A percentile compares a stretch with the other conserved stretches of the same genome.
Conservation (phyloP, 2,329 filamentous ascomycete species). For the Leptodontidium sp. region DNA sequence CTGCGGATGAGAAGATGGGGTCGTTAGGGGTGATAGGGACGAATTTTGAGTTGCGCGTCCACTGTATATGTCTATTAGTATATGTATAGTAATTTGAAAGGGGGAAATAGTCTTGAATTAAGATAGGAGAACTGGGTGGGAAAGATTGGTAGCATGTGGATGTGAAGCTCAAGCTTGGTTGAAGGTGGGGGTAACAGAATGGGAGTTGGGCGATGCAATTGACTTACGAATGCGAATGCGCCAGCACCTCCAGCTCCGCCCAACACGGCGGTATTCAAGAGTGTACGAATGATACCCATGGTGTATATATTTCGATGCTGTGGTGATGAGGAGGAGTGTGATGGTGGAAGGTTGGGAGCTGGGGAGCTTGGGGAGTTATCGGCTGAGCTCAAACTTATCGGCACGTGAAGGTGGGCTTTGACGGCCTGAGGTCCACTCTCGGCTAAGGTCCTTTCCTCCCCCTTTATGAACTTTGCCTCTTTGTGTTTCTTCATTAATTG, state of each 20-base stretch:
- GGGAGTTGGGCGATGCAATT: neutral
- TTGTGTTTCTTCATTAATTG: too few relatives aligned
- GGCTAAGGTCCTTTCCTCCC: neutral
- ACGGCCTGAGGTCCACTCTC: neutral
- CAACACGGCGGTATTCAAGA: conserved; percentile 35
- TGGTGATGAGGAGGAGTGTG: neutral
- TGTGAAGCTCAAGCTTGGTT: neutral
- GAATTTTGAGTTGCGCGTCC: conserved; percentile 46
- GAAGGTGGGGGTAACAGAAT: neutral
- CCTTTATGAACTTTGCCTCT: neutral
- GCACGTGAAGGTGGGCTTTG: conserved; percentile 6
- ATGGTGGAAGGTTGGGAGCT: neutral
- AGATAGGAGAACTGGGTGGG: too few relatives aligned
- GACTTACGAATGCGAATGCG: conserved; percentile 35
- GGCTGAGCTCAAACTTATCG: neutral
- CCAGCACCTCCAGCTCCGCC: conserved; percentile 35
- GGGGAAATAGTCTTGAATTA: too few relatives aligned
- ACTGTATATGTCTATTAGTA: conserved; percentile 18
- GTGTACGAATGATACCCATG: conserved; percentile 37
- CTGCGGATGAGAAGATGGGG: conserved; percentile 64
- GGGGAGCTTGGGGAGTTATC: neutral
- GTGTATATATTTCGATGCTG: conserved; percentile 10
- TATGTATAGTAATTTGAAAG: neutral
- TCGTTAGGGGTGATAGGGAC: conserved; percentile 66
- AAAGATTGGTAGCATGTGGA: neutral